Conservation (phyloP, 208 protist species). For the Endotrypanum monterogeii region DNA sequence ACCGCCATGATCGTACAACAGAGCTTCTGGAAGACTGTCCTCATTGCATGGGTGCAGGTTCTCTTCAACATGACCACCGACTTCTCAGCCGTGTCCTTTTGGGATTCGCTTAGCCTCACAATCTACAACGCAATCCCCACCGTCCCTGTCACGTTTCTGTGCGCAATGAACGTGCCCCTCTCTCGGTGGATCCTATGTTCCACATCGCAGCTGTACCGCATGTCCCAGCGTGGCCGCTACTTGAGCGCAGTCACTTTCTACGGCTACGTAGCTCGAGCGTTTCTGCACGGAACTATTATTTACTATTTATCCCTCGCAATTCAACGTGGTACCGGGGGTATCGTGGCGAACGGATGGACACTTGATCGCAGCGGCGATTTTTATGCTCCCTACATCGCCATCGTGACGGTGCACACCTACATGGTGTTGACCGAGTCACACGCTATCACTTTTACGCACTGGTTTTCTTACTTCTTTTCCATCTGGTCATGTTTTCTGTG, state of each 20-base stretch:
- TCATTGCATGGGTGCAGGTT: slow-evolving; percentile 93
- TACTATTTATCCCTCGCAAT: slow-evolving; percentile 61
- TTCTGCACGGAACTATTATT: slow-evolving; percentile 73
- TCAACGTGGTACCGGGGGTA: slow-evolving; percentile 33
- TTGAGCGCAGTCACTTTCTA: slow-evolving; percentile 80
- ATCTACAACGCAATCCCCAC: slow-evolving; percentile 91
- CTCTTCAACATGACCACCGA: slow-evolving; percentile 83
- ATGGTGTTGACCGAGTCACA: slow-evolving; percentile 87
- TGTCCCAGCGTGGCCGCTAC: slow-evolving; percentile 67
- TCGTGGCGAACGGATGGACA: slow-evolving; percentile 37
- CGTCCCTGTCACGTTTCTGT: slow-evolving; percentile 82
- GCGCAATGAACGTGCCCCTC: slow-evolving; percentile 81
- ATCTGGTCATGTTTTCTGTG: slow-evolving; percentile 65
- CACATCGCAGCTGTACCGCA: slow-evolving; percentile 68
- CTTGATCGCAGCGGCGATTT: slow-evolving; percentile 75
- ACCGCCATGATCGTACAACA: slow-evolving; percentile 94
- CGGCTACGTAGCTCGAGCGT: slow-evolving; percentile 68
- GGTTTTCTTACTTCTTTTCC: slow-evolving; percentile 61
- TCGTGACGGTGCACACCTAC: slow-evolving; percentile 82
- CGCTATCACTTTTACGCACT: slow-evolving; percentile 72
- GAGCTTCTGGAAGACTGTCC: slow-evolving; percentile 96
- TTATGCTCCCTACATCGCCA: slow-evolving; percentile 73
- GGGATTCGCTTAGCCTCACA: slow-evolving; percentile 85
- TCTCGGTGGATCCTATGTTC: slow-evolving; percentile 54
- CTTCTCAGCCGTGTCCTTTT: slow-evolving; percentile 89